These are phyloP conservation scores for Gracilaria caudata DNA, from an alignment of 23 red algal genomes.

Conservation along the genomic window DNA sequence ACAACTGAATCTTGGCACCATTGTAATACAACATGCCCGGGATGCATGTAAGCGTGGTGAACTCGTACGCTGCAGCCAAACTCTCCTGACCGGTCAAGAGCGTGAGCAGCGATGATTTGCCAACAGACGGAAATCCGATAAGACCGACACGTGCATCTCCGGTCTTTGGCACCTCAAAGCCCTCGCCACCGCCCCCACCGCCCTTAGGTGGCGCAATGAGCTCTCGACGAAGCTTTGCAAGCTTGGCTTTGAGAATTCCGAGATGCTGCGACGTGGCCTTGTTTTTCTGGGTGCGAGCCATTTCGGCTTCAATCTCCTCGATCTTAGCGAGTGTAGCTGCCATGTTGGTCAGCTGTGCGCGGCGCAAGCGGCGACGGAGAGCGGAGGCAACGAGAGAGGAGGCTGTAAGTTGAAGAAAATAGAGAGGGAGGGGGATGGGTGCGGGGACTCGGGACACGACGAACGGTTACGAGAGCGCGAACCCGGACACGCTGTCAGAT, in stretches of 20 bases:
- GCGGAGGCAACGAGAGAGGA: background rate
- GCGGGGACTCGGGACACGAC: background rate
- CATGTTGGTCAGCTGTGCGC: constrained; percentile 21
- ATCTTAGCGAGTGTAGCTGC: constrained; percentile 73
- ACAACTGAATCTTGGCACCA: constrained; percentile 93
- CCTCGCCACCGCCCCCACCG: constrained; percentile 81
- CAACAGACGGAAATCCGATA: constrained; percentile 95
- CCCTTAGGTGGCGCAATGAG: constrained; percentile 78
- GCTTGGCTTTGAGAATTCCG: constrained; percentile 93
- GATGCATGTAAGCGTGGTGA: constrained; percentile 97
- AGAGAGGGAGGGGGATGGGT: background rate
- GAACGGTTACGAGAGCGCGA: background rate
- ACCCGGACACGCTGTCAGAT: no score
- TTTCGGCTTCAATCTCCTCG: constrained; percentile 95
- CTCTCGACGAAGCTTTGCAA: constrained; percentile 95
- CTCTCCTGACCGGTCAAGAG: constrained; percentile 79
- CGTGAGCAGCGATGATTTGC: constrained; percentile 94
- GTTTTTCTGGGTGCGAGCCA: constrained; percentile 97
- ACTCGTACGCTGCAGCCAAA: constrained; percentile 93
- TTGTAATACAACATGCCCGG: constrained; percentile 90
- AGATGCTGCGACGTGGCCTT: constrained; percentile 95
- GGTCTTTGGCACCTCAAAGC: constrained; percentile 97
- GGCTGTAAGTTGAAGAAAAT: background rate
- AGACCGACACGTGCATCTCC: constrained; percentile 96
- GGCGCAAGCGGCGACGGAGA: background rate